A percentile compares a stretch with the other conserved stretches of the same genome.
phyloP scores from a whole-genome alignment of 495 filamentous ascomycete species.

The Chaetomium cochliodes region DNA sequence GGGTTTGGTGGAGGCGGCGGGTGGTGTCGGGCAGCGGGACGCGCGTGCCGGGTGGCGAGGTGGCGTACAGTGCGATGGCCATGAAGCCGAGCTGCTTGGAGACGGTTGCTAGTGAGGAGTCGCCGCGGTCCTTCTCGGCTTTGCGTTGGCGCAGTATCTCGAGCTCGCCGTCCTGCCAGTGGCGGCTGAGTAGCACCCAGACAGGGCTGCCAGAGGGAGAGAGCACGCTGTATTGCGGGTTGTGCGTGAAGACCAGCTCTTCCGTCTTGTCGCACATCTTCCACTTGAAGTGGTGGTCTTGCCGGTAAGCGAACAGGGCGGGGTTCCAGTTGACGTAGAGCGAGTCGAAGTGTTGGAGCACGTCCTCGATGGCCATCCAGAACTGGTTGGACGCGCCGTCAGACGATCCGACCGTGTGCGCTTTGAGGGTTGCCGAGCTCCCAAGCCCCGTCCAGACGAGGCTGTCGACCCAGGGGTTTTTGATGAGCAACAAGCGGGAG shows the following conservation, averaged over 20 bases:
- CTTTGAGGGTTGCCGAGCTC: slow-evolving; percentile 32
- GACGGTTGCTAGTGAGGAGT: slow-evolving; percentile 38
- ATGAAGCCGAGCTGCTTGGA: slow-evolving; percentile 68
- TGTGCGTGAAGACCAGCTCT: slow-evolving; percentile 65
- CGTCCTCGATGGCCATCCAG: slow-evolving; percentile 84
- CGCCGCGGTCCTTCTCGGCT: slow-evolving; percentile 25
- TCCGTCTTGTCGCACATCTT: slow-evolving; percentile 60
- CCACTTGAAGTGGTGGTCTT: slow-evolving; percentile 92
- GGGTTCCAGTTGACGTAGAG: slow-evolving; percentile 98
- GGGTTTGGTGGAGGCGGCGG: slow-evolving; percentile 57
- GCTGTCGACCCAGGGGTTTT: slow-evolving; percentile 93
- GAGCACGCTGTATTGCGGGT: slow-evolving; percentile 78
- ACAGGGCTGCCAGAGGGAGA: slow-evolving; percentile 58
- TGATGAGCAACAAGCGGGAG: slow-evolving; percentile 71
- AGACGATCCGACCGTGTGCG: slow-evolving; percentile 25
- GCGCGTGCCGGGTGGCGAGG: slow-evolving; percentile 57
- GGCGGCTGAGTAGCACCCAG: slow-evolving; percentile 83
- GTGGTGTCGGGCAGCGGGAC: slow-evolving; percentile 69
- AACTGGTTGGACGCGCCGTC: slow-evolving; percentile 65
- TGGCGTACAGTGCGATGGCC: slow-evolving; percentile 75
- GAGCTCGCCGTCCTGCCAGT: slow-evolving; percentile 62
- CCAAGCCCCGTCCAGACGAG: slow-evolving; percentile 57
- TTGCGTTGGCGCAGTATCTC: slow-evolving; percentile 39
- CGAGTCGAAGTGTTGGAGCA: slow-evolving; percentile 88
- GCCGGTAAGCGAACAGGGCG: slow-evolving; percentile 69